Evolutionary conservation across 768 basidiomycete genomes (phyloP), one percentile per base, ranked within the genome.

Genomic region (Pulveroboletus sp.): DNA sequence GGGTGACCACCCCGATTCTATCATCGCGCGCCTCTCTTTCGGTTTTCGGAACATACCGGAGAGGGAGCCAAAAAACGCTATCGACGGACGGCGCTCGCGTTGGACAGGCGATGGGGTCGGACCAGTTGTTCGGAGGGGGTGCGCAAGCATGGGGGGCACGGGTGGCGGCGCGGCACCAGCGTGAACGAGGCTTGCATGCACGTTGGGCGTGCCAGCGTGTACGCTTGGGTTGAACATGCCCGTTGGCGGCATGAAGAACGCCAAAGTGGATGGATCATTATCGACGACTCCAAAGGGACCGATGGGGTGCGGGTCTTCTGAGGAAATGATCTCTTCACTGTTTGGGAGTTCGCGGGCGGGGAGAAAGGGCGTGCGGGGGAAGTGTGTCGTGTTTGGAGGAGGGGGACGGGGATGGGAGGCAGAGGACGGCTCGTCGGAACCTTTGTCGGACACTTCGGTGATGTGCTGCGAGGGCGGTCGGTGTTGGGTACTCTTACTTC

Each of bases 391-490:
- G n/a, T n/a, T n/a, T n/a, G n/a, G n/a, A n/a, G n/a, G n/a, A n/a
- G n/a, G n/a, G n/a, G n/a, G n/a, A n/a, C n/a, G 27, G 12, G 27
- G 6, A 29, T 26, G 14, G 5, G 37, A 41, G 35, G 5, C 11
- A 6, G 40, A 42, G 5, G 43, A 50, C 11, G 38, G 45, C 9
- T 7, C 29, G 5, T 57, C 45, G 5, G 48, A 54, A 22, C 42
- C 60, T 32, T 62, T 63, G n/a, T 63, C 56, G 7, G 55, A 55
- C 17, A 42, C 60, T 32, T 68, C 63, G 4, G 43, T 19, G 16
- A 69, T 68, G 37, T 54, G 55, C 5, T 57, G 59, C 27, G 65
- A 68, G 1, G 57, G 53, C 2, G 61, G 63, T 27, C 61, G 57
- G n/a, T n/a, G n/a, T 38, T 56, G 57, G 19, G 42, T 2, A 4